Conservation (phyloP, 1,284 basidiomycete species). For the Vanrija humicola region DNA sequence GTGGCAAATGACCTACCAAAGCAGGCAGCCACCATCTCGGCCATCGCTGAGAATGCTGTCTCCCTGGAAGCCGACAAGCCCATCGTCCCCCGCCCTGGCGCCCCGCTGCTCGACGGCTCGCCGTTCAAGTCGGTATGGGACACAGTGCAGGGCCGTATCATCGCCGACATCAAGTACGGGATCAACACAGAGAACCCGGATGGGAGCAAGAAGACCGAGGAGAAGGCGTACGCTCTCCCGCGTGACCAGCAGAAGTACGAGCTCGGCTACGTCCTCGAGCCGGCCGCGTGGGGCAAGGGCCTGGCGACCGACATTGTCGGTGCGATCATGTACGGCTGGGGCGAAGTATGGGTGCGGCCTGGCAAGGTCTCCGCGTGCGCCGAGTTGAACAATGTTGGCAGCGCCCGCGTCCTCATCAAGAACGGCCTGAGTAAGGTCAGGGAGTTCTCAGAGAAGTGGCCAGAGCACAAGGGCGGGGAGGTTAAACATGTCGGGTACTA, state of each 20-base stretch:
- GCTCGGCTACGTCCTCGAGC: constrained; percentile 20
- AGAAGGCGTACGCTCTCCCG: constrained; percentile 1
- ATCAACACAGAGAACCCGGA: not conserved
- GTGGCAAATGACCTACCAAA: constrained; percentile 1
- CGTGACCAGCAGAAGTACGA: constrained; percentile 7
- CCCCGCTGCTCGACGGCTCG: not conserved
- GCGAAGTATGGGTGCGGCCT: constrained; percentile 7
- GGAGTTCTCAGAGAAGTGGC: constrained; percentile 13
- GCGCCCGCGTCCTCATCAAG: constrained; percentile 2
- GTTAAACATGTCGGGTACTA: constrained; percentile 7
- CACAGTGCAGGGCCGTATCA: constrained; percentile 2
- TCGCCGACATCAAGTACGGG: constrained; percentile 17
- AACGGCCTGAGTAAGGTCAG: constrained; percentile 14
- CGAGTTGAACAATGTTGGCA: constrained; percentile 15
- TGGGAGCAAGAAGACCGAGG: not conserved
- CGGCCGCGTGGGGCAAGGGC: constrained; percentile 11
- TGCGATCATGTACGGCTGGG: constrained; percentile 9
- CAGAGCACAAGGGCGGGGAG: constrained; percentile 25
- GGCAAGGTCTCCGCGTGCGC: constrained; percentile 8
- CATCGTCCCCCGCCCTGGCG: not conserved
- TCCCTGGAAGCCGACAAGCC: not conserved
- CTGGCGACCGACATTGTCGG: constrained; percentile 11
- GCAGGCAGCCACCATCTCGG: not conserved
- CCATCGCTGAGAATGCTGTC: not conserved
- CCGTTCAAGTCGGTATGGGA: constrained; percentile 18